These are phyloP conservation scores for Leccinum fallax DNA, from an alignment of 1,284 basidiomycete species.

Conservation along the genomic window DNA sequence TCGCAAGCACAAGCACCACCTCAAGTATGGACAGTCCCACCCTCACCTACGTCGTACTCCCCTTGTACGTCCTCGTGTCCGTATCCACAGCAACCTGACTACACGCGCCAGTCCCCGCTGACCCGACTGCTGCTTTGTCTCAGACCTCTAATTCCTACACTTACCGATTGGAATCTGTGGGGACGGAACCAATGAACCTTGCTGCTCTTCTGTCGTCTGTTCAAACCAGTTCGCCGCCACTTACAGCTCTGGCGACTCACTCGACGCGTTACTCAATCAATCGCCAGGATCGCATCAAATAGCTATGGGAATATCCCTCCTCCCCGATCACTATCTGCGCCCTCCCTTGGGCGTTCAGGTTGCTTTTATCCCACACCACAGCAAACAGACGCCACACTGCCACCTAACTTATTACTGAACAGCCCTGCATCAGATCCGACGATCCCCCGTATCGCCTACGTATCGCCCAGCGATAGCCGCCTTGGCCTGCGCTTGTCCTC, in stretches of 20 bases:
- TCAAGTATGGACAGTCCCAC: constrained; percentile 30
- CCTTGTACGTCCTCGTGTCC: constrained; percentile 32
- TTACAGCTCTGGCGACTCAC: constrained; percentile 28
- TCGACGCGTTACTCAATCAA: too few relatives aligned
- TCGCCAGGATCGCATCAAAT: background rate
- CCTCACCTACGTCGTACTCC: constrained; percentile 29
- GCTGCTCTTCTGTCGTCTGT: constrained; percentile 29
- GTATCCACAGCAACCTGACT: constrained; percentile 34
- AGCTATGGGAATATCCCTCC: constrained; percentile 95
- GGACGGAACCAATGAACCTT: constrained; percentile 36
- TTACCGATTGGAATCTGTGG: constrained; percentile 26
- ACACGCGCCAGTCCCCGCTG: constrained; percentile 26
- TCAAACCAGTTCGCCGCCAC: constrained; percentile 25
- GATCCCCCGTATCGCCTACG: too few relatives aligned
- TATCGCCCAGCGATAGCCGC: too few relatives aligned
- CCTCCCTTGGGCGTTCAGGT: constrained; percentile 75
- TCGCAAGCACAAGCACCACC: constrained; percentile 39
- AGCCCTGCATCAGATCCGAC: too few relatives aligned
- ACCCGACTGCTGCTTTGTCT: constrained; percentile 13
- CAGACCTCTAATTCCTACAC: constrained; percentile 23
- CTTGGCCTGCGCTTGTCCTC: too few relatives aligned
- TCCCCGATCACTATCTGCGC: constrained; percentile 89
- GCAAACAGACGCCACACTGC: constrained; percentile 46
- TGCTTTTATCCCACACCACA: constrained; percentile 90
- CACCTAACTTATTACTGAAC: too few relatives aligned